These are phyloP conservation scores for Periconia digitata DNA, from an alignment of 2,329 filamentous ascomycete genomes.

Conservation along the genomic window DNA sequence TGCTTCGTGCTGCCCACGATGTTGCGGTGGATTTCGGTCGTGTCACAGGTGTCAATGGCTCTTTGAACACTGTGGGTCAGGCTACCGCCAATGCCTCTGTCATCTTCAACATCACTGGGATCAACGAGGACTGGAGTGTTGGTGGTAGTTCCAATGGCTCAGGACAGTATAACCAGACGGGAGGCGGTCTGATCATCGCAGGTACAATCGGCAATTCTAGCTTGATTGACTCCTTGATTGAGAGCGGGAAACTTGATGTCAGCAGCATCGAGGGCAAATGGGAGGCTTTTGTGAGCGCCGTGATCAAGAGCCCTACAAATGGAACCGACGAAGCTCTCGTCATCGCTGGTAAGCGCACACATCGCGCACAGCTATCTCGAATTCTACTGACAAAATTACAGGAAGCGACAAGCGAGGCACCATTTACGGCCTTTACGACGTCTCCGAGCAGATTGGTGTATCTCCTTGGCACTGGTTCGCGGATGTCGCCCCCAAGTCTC, in stretches of 20 bases:
- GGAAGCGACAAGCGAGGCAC: constrained; percentile 65
- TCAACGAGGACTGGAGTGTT: constrained; percentile 38
- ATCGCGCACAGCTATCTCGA: neutral
- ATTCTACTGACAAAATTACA: constrained; percentile 7
- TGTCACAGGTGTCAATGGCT: constrained; percentile 68
- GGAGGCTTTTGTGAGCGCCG: constrained; percentile 66
- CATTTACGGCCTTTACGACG: constrained; percentile 70
- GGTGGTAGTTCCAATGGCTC: constrained; percentile 13
- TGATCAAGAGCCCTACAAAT: constrained; percentile 60
- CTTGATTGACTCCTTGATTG: constrained; percentile 61
- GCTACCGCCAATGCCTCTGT: constrained; percentile 48
- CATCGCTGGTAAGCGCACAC: constrained; percentile 55
- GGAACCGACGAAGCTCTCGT: constrained; percentile 63
- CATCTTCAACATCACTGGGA: constrained; percentile 47
- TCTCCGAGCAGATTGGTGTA: constrained; percentile 74
- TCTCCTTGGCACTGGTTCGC: constrained; percentile 72
- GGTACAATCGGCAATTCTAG: constrained; percentile 68
- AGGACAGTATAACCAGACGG: constrained; percentile 2
- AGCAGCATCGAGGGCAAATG: constrained; percentile 62
- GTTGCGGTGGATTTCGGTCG: constrained; percentile 69
- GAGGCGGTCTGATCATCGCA: constrained; percentile 60
- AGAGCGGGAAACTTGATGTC: constrained; percentile 59
- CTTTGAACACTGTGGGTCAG: constrained; percentile 55
- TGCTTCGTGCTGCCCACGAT: constrained; percentile 67
- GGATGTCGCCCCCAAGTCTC: constrained; percentile 58